Base-by-base conservation (phyloP, 345 rosid species). In the Physaria fendleri region DNA sequence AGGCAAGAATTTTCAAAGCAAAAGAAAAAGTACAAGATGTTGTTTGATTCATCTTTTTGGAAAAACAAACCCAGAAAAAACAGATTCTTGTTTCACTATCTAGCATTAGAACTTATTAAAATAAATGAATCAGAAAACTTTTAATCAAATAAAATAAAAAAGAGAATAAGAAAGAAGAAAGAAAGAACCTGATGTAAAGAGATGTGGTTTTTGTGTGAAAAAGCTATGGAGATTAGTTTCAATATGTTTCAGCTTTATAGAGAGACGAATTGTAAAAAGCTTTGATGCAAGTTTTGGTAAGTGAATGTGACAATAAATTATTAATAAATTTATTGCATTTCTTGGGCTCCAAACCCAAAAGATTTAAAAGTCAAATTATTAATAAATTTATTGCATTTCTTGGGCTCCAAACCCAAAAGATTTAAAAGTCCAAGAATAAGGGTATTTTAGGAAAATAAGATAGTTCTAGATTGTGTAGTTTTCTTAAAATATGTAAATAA, bases 1-100 rank as follows among this genome's bases (percentile, higher is more conserved):
- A 59, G 66, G 61, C 14, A 13, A 59, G 55, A 68, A 68, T 68
- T 68, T 59, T 59, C 72, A 3, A 25, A 25, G 25, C 27, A 66
- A 45, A 66, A 30, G 6, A 27, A 66, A 45, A 66, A 30, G 6
- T 9, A 49, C 22, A 32, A 58, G 10, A 7, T 64, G 22, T 43
- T 64, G 53, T 64, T 33, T 53, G 45, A 32, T 64, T 64, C 68
- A 3, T 62, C 22, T 35, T 49, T 21, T 11, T 2, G 30, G 2
- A 23, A 14, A 12, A 23, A 23, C 8, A 58, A 49, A 58, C 17
- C 12, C 1, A 33, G 4, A 23, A 51, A 7, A 1, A 14, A 15
- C 17, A 13, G 10, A 37, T 2, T 4, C 11, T 55, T 32, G 25
- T 51, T 23, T 40, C 9, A 3, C 37, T 43, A 54, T n/a, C 21